Evolutionary conservation across 345 rosid genomes (phyloP).

Genomic region (Sisymbrium altissimum): DNA sequence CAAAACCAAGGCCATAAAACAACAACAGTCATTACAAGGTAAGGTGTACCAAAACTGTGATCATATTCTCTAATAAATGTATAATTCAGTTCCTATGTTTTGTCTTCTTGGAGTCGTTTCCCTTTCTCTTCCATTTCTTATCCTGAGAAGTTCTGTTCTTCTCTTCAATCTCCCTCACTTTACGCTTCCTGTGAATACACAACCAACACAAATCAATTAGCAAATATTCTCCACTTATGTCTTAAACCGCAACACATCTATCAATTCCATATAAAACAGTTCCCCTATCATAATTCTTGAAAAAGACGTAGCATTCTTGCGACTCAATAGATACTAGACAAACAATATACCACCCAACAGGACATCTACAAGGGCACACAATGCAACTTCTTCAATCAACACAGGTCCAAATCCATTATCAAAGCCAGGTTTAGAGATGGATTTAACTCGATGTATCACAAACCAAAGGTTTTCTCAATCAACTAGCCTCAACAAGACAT

Average conservation of each 20-base stretch:
- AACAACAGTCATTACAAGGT: neutral
- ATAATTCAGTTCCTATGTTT: slow-evolving; percentile 55
- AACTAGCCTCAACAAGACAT: neutral
- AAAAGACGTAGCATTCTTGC: neutral
- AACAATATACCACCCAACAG: neutral
- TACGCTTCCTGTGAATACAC: slow-evolving; percentile 60
- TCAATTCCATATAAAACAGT: too few species aligned
- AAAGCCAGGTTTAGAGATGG: neutral
- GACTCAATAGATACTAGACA: neutral
- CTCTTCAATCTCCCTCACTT: slow-evolving; percentile 80
- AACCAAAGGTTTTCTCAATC: neutral
- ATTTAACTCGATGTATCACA: neutral
- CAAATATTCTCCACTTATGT: neutral
- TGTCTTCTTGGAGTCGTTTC: slow-evolving; percentile 51
- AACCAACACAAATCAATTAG: neutral
- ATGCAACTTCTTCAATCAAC: neutral
- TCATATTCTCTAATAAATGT: slow-evolving; percentile 15
- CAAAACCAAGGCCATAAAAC: neutral
- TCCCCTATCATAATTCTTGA: neutral
- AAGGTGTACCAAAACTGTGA: neutral
- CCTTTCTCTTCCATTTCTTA: slow-evolving; percentile 71
- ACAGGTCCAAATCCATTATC: neutral
- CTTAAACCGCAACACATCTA: neutral
- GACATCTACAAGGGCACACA: neutral
- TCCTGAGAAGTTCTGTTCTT: slow-evolving; percentile 56